Evolutionary conservation across 208 protist genomes (phyloP).

Genomic region (Tritrichomonas foetus): DNA sequence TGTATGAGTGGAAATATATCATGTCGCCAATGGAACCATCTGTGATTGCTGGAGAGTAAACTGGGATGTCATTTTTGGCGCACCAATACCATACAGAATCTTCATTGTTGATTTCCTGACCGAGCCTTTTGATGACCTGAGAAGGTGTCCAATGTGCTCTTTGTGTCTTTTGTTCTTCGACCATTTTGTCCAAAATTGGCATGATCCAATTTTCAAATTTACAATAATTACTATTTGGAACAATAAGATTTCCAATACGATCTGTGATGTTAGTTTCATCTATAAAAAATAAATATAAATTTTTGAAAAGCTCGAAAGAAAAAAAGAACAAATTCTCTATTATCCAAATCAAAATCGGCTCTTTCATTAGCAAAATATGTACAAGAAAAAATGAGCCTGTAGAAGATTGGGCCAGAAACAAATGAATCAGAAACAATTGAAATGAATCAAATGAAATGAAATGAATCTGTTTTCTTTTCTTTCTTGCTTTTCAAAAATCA

Average conservation of each 20-base stretch:
- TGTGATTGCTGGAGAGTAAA: constrained; percentile 97
- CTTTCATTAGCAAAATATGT: too few relatives aligned
- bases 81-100: constrained; percentile 96
- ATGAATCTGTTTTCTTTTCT: too few relatives aligned
- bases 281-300: too few relatives aligned
- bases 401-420: too few relatives aligned
- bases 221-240: constrained; percentile 99
- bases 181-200: constrained; percentile 79
- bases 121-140: constrained; percentile 86
- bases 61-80: constrained; percentile 90
- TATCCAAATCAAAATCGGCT: too few relatives aligned
- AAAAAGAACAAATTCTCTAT: too few relatives aligned
- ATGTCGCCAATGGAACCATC: constrained; percentile 98
- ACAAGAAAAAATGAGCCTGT: too few relatives aligned
- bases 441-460: too few relatives aligned
- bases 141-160: constrained; percentile 80
- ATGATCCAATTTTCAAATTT: constrained; percentile 98
- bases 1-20: constrained; percentile 98
- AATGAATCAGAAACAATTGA: too few relatives aligned
- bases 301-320: too few relatives aligned
- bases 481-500: too few relatives aligned
- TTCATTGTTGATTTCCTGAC: constrained; percentile 81
- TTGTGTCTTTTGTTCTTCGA: constrained; percentile 75
- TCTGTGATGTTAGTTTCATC: too few relatives aligned
- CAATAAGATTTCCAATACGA: constrained; percentile 97